Base-by-base conservation (phyloP, 2,329 filamentous ascomycete genomes). In the Exophiala sp. region DNA sequence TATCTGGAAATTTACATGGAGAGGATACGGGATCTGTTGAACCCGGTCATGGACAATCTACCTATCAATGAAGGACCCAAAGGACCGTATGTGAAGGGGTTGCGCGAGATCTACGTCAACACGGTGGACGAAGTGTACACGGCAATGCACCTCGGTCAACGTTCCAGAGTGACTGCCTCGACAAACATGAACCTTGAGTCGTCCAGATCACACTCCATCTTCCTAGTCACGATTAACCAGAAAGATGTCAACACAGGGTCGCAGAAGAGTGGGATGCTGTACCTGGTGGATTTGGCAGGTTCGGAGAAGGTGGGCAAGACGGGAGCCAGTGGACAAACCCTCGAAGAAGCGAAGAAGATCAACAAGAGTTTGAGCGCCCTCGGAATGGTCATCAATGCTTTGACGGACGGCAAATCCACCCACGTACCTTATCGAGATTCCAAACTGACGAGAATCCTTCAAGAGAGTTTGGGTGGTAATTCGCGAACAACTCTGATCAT, bases 1-100 rank as follows among this genome's bases (percentile, higher is more conserved):
- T 97, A 97, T 71, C 96, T 98, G 90, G 93, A 98, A 71, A 97
- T 98, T 58, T 98, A 98, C 75, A 98, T 97, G 93, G 93, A 98
- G 73, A 83, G 86, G 61, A 97, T 98, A 68, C 82, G 91, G 63
- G 93, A 98, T 81, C 72, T 98, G 64, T 74, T 98, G 57, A 83
- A 85, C 19, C 93, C 93, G 9, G 86, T 90, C 53, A 95, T 97
- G 70, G 91, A 96, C 73, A 97, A 97, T 65, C 75, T 98, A 45
- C 90, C 91, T 0, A 84, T 97, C n/a, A 93, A 97, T 71, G 93
- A 98, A 65, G 93, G 97, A 71, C 95, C 96, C 78, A 80, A 88
- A 53, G 93, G 93, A 47, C 91, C 97, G 1, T 97, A 97, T 64
- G 93, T 97, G 64, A 97, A 97, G 70, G 93, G 90, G 2, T 75